A percentile compares a stretch with the other conserved stretches of the same genome.
phyloP scores from a whole-genome alignment of 2,329 filamentous ascomycete genomes.

The Colletotrichum cereale region DNA sequence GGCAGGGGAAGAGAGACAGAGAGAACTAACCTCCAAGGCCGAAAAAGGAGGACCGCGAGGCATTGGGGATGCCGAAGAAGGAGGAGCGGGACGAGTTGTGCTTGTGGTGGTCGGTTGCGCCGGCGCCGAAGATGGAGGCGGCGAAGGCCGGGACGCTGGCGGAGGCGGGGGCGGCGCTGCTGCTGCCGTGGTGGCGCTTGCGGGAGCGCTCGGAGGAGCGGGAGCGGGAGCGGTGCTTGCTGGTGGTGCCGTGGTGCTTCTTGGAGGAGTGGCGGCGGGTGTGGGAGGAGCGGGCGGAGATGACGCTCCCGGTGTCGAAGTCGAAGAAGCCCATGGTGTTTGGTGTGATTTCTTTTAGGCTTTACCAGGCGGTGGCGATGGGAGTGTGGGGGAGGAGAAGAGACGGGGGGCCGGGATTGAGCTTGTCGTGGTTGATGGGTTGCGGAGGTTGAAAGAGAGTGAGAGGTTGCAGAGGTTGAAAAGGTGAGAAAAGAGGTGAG shows the following conservation, averaged over 20 bases:
- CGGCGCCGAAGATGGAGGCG: conserved; percentile 59
- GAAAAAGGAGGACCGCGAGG: conserved; percentile 61
- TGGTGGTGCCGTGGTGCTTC: conserved; percentile 39
- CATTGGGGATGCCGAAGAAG: conserved; percentile 62
- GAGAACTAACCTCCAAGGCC: conserved; percentile 52
- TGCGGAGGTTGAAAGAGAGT: conserved; percentile 4
- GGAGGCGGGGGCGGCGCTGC: too few species aligned
- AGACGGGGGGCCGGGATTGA: not conserved
- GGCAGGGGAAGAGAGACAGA: not conserved
- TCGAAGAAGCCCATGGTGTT: conserved; percentile 41
- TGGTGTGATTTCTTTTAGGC: not conserved
- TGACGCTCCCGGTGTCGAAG: conserved; percentile 39
- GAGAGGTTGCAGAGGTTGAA: not conserved
- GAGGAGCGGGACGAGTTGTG: conserved; percentile 58
- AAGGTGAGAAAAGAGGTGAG: conserved; percentile 1
- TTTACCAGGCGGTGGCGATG: not conserved
- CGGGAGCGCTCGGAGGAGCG: conserved; percentile 55
- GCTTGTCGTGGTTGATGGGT: not conserved
- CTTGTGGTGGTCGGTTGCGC: conserved; percentile 51
- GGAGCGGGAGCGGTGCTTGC: conserved; percentile 55
- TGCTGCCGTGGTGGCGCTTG: conserved; percentile 44
- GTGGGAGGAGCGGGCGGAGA: conserved; percentile 40
- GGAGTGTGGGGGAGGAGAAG: not conserved
- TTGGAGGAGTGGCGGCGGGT: conserved; percentile 40
- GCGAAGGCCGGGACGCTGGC: conserved; percentile 52